A percentile compares a stretch with the other conserved stretches of the same genome.
Evolutionary conservation across 192 early-diverging fungal species (phyloP).

Genomic region (Funneliformis geosporum): DNA sequence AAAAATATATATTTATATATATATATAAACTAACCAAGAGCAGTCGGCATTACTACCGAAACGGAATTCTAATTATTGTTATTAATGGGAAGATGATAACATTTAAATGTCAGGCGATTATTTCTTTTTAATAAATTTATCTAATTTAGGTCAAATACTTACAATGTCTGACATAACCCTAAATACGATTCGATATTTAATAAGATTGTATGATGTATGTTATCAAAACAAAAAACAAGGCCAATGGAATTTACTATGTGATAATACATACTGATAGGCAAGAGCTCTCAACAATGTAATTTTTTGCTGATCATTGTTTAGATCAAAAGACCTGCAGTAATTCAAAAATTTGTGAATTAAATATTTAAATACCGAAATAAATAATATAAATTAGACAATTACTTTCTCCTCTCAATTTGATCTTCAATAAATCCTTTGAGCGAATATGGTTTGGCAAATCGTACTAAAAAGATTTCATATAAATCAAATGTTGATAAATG

Average conservation of each 20-base stretch:
- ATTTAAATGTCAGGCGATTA: neutral
- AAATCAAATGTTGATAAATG: neutral
- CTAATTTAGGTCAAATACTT: slow-evolving; percentile 31
- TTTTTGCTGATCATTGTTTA: slow-evolving; percentile 45
- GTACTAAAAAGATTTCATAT: slow-evolving; percentile 42
- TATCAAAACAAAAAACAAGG: neutral
- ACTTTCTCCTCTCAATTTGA: slow-evolving; percentile 59
- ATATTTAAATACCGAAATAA: neutral
- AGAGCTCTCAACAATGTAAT: slow-evolving; percentile 65
- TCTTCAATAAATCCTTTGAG: slow-evolving; percentile 65
- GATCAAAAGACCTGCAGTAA: slow-evolving; percentile 14
- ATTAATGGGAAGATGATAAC: neutral
- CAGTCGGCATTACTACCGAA: slow-evolving; percentile 83
- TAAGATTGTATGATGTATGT: neutral
- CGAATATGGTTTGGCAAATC: slow-evolving; percentile 75
- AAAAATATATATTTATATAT: neutral
- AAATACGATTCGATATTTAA: neutral
- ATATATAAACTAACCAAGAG: slow-evolving; percentile 43
- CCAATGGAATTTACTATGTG: neutral
- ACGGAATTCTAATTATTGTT: slow-evolving; percentile 59
- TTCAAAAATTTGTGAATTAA: neutral
- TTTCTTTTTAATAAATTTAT: neutral
- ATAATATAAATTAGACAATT: slow-evolving; percentile 11
- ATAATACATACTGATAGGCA: slow-evolving; percentile 59
- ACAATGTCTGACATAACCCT: slow-evolving; percentile 61